Percentiles rank a stretch among this genome's conserved stretches.
Conservation (phyloP, 2,329 filamentous ascomycete genomes). For the Alternaria arborescens region DNA sequence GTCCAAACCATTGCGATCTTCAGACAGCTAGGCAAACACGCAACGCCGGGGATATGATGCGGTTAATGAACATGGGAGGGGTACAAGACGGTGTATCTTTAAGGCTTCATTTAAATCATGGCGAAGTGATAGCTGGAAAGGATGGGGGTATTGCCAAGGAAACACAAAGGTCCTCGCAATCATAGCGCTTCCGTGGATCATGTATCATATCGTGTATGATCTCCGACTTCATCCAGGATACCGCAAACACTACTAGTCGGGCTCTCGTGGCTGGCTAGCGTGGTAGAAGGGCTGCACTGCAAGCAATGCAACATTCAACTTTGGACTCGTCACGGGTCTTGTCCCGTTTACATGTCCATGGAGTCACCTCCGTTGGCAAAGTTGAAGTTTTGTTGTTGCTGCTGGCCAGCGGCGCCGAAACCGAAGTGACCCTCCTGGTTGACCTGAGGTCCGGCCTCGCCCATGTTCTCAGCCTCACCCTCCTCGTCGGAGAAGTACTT, state of each 20-base stretch:
- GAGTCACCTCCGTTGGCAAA: conserved; percentile 81
- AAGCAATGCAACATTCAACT: conserved; percentile 16
- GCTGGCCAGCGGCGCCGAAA: conserved; percentile 69
- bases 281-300: conserved; percentile 12
- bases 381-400: conserved; percentile 85
- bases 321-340: conserved; percentile 10
- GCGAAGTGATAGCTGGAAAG: conserved; percentile 36
- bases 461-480: conserved; percentile 77
- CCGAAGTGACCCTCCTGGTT: conserved; percentile 80
- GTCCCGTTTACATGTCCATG: conserved; percentile 73
- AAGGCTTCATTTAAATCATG: conserved; percentile 50
- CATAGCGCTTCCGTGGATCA: conserved; percentile 33
- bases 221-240: conserved; percentile 24
- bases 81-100: conserved; percentile 56
- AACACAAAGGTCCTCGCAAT: conserved; percentile 26
- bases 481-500: conserved; percentile 99
- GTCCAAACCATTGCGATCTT: conserved; percentile 34
- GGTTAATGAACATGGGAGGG: conserved; percentile 44
- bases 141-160: conserved; percentile 36
- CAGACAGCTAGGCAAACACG: conserved; percentile 40
- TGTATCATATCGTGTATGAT: conserved; percentile 38
- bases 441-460: conserved; percentile 77
- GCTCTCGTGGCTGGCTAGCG: conserved; percentile 15
- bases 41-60: conserved; percentile 55
- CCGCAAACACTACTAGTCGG: conserved; percentile 20